Evolutionary conservation across 2,329 filamentous ascomycete species (phyloP), one percentile per base, ranked within the genome.

Genomic region (Diaporthe sp.): DNA sequence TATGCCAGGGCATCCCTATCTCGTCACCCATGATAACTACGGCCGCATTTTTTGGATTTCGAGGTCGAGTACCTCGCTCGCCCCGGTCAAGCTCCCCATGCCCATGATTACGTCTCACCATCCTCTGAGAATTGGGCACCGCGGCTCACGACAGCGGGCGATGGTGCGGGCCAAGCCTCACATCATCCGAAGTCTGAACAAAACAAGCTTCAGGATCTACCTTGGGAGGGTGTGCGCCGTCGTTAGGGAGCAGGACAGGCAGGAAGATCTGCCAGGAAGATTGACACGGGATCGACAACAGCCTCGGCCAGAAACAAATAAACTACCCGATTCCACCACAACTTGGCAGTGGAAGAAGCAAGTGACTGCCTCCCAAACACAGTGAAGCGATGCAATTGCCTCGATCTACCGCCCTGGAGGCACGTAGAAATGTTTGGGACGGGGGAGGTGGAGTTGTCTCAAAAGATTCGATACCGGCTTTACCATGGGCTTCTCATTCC

Each of bases 121-220:
- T 68, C 7, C 31, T 39, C 10, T 15, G 15, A 28, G 22, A 53
- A 68, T 6, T 25, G 65, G 25, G 22, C 39, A 22, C 28, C 13
- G 61, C 22, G 42, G 42, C 61, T 67, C 28, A 34, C 44, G 28
- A 28, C 28, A 28, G 22, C 42, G 65, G 65, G 49, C 65, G 34
- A 42, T 55, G 65, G 65, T 42, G 49, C 65, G 34, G 49, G 65
- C 49, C 42, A 69, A 69, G 49, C 34, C 49, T 69, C n/a, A 42
- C 42, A 42, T 69, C 65, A 69, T 55, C 65, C 46, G 13, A 69
- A 31, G 65, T 68, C 65, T 46, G 49, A 7, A 37, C 65, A 69
- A 55, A 22, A 69, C 65, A 69, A 69, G 65, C 65, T 42, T 69
- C 65, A 42, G 46, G 49, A 69, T 69, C 65, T 53, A 55, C 65